Percentiles rank a stretch among this genome's conserved stretches.
phyloP scores from a whole-genome alignment of 2,329 filamentous ascomycete genomes.

The Phaeosphaeria sp. region DNA sequence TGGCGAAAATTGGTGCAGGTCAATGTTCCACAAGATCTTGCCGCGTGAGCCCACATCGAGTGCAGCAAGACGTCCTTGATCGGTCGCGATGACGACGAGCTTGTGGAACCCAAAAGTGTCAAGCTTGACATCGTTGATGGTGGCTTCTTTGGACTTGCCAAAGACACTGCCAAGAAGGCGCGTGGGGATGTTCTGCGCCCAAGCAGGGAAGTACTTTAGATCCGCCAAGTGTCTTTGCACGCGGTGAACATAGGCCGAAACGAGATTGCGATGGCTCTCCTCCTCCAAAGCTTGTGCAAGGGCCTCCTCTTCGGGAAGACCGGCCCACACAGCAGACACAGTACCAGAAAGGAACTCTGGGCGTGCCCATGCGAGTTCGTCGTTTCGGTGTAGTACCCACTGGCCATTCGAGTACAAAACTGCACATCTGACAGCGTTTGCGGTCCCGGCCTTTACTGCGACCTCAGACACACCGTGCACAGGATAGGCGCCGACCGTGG shows the following conservation, averaged over 20 bases:
- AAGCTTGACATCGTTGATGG: slow-evolving; percentile 60
- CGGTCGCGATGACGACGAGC: slow-evolving; percentile 79
- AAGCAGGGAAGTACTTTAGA: slow-evolving; percentile 76
- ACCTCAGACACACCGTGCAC: slow-evolving; percentile 82
- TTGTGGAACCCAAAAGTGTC: slow-evolving; percentile 91
- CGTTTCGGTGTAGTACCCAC: slow-evolving; percentile 85
- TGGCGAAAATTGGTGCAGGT: slow-evolving; percentile 64
- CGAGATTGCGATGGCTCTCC: slow-evolving; percentile 81
- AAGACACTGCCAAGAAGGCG: slow-evolving; percentile 65
- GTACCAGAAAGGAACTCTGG: slow-evolving; percentile 82
- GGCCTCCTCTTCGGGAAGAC: slow-evolving; percentile 74
- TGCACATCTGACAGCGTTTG: slow-evolving; percentile 80
- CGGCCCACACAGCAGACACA: slow-evolving; percentile 81
- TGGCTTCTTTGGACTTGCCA: slow-evolving; percentile 66
- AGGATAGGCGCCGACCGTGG: slow-evolving; percentile 48
- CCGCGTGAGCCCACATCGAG: slow-evolving; percentile 80
- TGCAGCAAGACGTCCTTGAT: slow-evolving; percentile 78
- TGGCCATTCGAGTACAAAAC: slow-evolving; percentile 70
- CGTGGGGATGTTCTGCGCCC: slow-evolving; percentile 71
- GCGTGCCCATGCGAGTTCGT: slow-evolving; percentile 79
- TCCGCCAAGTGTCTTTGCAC: slow-evolving; percentile 82
- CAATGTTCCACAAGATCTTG: slow-evolving; percentile 75
- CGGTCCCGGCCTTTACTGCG: slow-evolving; percentile 70
- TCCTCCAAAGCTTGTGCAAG: slow-evolving; percentile 82
- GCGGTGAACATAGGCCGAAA: slow-evolving; percentile 86